Evolutionary conservation across 176 grass and related monocot species (phyloP).

Genomic region (Musa schizocarpa): DNA sequence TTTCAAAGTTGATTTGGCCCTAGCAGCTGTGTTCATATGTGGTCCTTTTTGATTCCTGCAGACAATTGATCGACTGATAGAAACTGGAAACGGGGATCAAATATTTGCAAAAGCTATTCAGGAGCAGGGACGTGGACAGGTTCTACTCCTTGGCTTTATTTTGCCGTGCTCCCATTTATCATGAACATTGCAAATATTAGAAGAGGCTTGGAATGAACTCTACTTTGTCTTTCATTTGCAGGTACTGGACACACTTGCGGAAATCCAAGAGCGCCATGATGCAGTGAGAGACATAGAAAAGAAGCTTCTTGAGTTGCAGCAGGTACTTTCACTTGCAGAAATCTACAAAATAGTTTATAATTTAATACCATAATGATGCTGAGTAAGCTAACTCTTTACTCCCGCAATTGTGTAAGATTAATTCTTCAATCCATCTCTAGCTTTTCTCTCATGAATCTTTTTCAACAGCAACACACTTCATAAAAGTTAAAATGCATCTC

Average conservation of each 20-base stretch:
- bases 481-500: no score
- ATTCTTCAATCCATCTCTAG: no score
- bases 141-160: constrained; percentile 8
- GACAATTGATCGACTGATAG: constrained; percentile 72
- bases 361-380: not conserved
- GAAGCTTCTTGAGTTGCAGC: constrained; percentile 71
- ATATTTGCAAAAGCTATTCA: constrained; percentile 84
- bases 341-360: not conserved
- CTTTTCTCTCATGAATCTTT: no score
- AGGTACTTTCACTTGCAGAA: constrained; percentile 32
- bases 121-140: constrained; percentile 85
- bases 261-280: constrained; percentile 88
- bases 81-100: constrained; percentile 78
- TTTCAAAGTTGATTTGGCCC: constrained; percentile 10
- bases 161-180: not conserved
- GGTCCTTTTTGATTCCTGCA: constrained; percentile 24
- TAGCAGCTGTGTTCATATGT: constrained; percentile 8
- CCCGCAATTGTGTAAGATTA: no score
- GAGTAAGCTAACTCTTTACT: not conserved
- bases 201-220: not conserved
- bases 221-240: constrained; percentile 11
- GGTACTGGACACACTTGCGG: constrained; percentile 73
- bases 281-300: constrained; percentile 66
- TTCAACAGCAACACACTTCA: no score
- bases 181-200: not conserved